These are phyloP conservation scores for Phytophthora vignae DNA, from an alignment of 352 stramenopile genomes.

Conservation along the genomic window DNA sequence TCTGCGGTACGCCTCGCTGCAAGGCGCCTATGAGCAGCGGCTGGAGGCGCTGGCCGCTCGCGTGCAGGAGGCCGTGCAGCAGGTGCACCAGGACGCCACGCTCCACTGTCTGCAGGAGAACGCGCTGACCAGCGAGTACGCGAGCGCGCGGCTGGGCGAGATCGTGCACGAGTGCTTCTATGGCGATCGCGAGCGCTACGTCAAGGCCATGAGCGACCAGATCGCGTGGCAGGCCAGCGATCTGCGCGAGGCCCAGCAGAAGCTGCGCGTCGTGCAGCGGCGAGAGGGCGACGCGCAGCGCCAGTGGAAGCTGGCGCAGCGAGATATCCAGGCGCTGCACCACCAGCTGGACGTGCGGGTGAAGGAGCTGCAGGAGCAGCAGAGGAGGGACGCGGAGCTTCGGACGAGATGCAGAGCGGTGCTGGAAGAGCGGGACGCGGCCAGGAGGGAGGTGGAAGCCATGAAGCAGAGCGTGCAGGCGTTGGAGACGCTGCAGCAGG, in stretches of 20 bases:
- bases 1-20: conserved; percentile 70
- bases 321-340: conserved; percentile 48
- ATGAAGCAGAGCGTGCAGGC: conserved; percentile 37
- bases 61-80: conserved; percentile 56
- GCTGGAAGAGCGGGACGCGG: conserved; percentile 44
- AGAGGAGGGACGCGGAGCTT: conserved; percentile 37
- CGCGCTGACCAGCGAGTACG: conserved; percentile 71
- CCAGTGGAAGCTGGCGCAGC: conserved; percentile 54
- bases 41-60: conserved; percentile 63
- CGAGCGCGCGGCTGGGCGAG: conserved; percentile 60
- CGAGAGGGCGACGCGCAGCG: conserved; percentile 49
- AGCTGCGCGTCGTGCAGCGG: conserved; percentile 47
- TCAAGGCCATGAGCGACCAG: conserved; percentile 74
- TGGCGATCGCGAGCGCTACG: conserved; percentile 75
- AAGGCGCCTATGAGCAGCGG: conserved; percentile 77
- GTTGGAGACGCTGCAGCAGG: conserved; percentile 48
- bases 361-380: conserved; percentile 55
- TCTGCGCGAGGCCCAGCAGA: conserved; percentile 60
- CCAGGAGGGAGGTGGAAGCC: conserved; percentile 45
- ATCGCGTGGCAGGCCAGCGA: conserved; percentile 76
- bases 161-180: conserved; percentile 77
- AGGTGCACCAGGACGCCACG: conserved; percentile 68
- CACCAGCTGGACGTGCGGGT: conserved; percentile 54
- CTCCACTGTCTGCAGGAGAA: conserved; percentile 75
- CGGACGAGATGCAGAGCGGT: conserved; percentile 31